Base-by-base conservation (phyloP, 2,329 filamentous ascomycete species). In the Penicillium italicum region DNA sequence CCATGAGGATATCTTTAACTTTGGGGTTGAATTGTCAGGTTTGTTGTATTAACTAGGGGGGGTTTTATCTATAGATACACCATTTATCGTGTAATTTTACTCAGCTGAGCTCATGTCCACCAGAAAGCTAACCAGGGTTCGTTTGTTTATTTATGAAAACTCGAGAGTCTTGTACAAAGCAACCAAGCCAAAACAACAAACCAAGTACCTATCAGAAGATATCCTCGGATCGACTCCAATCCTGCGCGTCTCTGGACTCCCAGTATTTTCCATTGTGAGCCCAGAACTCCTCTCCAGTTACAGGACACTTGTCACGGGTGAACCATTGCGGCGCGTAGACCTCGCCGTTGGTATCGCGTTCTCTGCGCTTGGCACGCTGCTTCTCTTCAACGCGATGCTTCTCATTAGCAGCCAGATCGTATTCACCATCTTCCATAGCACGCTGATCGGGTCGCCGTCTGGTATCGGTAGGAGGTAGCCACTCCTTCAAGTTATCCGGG, bases 391-490 rank as follows among this genome's bases (percentile, higher is more conserved):
- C 84, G 1, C 94, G 82, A 68, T 93, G 94, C 83, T 99, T 99
- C 79, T 99, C 94, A 5, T 83, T 84, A 0, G 93, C 94, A 1
- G 94, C 94, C 57, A 94, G 81, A 68, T 97, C 93, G 69, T 99
- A 99, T 74, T 92, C 85, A n/a, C 93, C 94, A 59, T 97, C 92
- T 72, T 99, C 94, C 94, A 99, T 99, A 2, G 94, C 94, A 11
- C 94, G 83, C 77, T 99, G 94, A 73, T 99, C 94, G 0, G 94
- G 93, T 30, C 94, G 83, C 31, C 96, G 79, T n/a, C 94, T 83
- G 1, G 93, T 96, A 72, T 99, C 94, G 0, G 94, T 99, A 0
- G 94, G 94, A 36, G 94, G 89, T 16, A 99, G 77, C 76, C 88
- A 85, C 5, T 87, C 84, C 49, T 77, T 79, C 18, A 99, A 80